Evolutionary conservation across 495 filamentous ascomycete genomes (phyloP).

Genomic region (Podospora anserina): DNA sequence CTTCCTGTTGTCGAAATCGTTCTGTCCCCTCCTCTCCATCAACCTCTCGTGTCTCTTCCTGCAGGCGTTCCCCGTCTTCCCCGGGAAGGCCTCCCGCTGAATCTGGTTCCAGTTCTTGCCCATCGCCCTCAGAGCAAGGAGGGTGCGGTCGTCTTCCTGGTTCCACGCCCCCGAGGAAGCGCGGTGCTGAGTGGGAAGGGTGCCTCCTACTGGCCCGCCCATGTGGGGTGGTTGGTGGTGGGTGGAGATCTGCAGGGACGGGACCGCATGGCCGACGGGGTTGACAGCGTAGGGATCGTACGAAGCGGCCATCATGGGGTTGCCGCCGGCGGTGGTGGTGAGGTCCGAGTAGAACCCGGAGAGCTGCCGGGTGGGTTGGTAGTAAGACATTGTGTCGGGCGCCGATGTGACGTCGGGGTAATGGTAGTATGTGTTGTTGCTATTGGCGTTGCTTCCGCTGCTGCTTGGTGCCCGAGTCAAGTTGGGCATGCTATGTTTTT

Average conservation of each 20-base stretch:
- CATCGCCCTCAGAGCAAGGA: slow-evolving; percentile 59
- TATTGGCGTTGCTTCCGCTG: not conserved
- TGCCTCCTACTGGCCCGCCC: slow-evolving; percentile 33
- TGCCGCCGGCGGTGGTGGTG: slow-evolving; percentile 23
- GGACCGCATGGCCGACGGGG: slow-evolving; percentile 15
- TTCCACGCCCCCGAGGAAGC: slow-evolving; percentile 60
- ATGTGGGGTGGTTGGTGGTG: slow-evolving; percentile 21
- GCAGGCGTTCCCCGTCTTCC: slow-evolving; percentile 74
- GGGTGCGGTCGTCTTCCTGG: slow-evolving; percentile 58
- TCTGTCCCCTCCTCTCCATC: slow-evolving; percentile 62
- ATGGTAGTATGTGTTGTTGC: slow-evolving; percentile 20
- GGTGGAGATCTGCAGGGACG: slow-evolving; percentile 36
- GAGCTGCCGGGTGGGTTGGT: slow-evolving; percentile 27
- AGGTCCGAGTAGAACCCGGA: slow-evolving; percentile 32
- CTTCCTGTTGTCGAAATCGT: slow-evolving; percentile 66
- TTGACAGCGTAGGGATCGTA: slow-evolving; percentile 42
- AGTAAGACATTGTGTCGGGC: slow-evolving; percentile 32
- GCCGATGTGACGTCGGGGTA: slow-evolving; percentile 29
- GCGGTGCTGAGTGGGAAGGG: slow-evolving; percentile 42
- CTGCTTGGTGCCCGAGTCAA: slow-evolving; percentile 29
- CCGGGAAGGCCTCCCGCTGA: slow-evolving; percentile 62
- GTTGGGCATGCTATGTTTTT: slow-evolving; percentile 31
- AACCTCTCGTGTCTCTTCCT: slow-evolving; percentile 73
- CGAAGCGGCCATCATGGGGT: slow-evolving; percentile 25
- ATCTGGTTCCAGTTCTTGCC: slow-evolving; percentile 73